Evolutionary conservation across 75 land plant genomes (phyloP).

Genomic region (Cupressus sempervirens): DNA sequence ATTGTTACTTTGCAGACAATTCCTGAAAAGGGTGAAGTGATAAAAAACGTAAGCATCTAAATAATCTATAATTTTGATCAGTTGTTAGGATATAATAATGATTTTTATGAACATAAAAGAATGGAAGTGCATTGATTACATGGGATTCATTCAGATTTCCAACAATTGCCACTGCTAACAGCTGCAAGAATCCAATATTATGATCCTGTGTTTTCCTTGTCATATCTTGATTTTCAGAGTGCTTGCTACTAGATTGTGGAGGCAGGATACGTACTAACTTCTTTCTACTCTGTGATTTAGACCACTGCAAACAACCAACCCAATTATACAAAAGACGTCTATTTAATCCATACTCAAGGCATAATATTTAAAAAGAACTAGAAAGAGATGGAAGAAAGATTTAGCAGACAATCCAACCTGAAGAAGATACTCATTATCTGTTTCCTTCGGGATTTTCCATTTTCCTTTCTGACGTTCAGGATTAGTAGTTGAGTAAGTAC

Average conservation of each 20-base stretch:
- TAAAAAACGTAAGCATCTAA: neutral
- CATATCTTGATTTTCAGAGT: slow-evolving; percentile 21
- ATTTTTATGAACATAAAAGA: neutral
- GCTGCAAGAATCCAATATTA: slow-evolving; percentile 37
- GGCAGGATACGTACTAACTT: slow-evolving; percentile 65
- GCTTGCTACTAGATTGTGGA: slow-evolving; percentile 22
- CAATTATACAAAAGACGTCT: neutral
- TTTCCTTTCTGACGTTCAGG: slow-evolving; percentile 66
- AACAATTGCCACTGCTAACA: slow-evolving; percentile 49
- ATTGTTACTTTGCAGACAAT: neutral
- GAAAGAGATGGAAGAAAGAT: neutral
- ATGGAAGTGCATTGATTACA: slow-evolving; percentile 22
- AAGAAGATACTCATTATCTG: slow-evolving; percentile 52
- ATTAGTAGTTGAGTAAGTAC: slow-evolving; percentile 60
- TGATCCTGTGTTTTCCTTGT: slow-evolving; percentile 15
- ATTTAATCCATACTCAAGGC: neutral
- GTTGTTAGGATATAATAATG: neutral
- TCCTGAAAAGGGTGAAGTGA: neutral
- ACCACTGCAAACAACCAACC: slow-evolving; percentile 62
- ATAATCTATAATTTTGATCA: neutral
- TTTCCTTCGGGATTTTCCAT: slow-evolving; percentile 83
- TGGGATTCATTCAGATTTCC: slow-evolving; percentile 35
- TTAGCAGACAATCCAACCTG: slow-evolving; percentile 42
- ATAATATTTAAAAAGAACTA: neutral
- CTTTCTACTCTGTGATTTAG: slow-evolving; percentile 63